These are phyloP conservation scores for Salix arbutifolia DNA, from an alignment of 345 rosid genomes.

Conservation along the genomic window DNA sequence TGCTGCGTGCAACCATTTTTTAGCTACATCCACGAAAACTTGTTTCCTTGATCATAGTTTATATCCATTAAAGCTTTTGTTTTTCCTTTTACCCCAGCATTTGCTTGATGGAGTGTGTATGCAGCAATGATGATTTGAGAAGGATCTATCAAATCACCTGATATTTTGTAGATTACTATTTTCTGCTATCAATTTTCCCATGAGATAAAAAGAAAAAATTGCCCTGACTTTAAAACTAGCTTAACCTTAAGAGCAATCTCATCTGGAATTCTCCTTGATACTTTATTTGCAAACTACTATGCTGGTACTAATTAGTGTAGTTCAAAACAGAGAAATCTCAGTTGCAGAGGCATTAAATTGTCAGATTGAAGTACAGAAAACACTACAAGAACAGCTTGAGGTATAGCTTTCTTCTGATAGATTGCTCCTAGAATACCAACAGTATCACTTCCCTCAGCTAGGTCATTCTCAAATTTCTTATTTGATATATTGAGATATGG, in stretches of 20 bases:
- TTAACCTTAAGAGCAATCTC: neutral
- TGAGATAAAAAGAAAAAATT: neutral
- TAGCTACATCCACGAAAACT: too few relatives aligned
- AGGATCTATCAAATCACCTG: neutral
- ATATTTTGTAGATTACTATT: neutral
- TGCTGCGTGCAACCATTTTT: neutral
- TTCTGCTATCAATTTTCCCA: neutral
- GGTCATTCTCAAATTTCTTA: neutral
- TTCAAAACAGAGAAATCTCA: conserved; percentile 42
- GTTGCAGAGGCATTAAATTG: conserved; percentile 44
- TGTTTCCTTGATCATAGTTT: neutral
- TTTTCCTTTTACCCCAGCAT: neutral
- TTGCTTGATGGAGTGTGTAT: neutral
- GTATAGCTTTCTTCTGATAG: conserved; percentile 20
- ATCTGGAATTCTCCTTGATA: neutral
- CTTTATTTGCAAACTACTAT: neutral
- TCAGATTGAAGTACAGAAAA: conserved; percentile 53
- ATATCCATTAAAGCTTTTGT: neutral
- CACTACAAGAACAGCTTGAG: conserved; percentile 68
- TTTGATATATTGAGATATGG: neutral
- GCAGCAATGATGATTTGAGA: neutral
- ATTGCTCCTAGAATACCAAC: neutral
- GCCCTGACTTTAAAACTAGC: neutral
- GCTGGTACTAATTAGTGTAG: neutral
- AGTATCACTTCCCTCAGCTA: neutral